phyloP scores from a whole-genome alignment of 108 stramenopile genomes.

The Pseudonitzschia pungens region DNA sequence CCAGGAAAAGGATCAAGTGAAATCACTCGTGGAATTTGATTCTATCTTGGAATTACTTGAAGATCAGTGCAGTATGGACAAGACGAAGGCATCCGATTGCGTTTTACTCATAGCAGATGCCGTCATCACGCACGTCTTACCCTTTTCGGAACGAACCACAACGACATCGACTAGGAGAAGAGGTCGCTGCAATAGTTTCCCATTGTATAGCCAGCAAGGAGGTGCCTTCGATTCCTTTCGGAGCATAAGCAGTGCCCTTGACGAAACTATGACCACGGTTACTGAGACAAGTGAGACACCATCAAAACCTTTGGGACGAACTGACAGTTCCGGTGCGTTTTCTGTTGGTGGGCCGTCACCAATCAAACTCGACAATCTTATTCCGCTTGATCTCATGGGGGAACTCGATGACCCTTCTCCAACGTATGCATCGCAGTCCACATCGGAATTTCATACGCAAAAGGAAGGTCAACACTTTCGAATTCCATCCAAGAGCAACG shows the following conservation, averaged over 20 bases:
- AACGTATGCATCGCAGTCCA: conserved; percentile 1
- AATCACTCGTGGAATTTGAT: conserved; percentile 51
- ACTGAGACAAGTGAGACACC: neutral
- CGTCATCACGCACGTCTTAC: conserved; percentile 40
- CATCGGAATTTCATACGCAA: neutral
- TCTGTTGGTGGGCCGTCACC: conserved; percentile 39
- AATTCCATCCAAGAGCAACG: neutral
- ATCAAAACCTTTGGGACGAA: neutral
- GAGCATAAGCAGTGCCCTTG: conserved; percentile 14
- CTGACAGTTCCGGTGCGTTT: neutral
- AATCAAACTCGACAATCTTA: conserved; percentile 46
- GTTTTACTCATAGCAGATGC: conserved; percentile 55
- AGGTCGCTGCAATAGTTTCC: neutral
- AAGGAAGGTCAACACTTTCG: neutral
- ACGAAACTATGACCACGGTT: conserved; percentile 8
- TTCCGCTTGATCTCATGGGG: conserved; percentile 60
- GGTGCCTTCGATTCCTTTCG: conserved; percentile 26
- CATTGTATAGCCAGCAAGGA: conserved; percentile 19
- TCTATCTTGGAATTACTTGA: conserved; percentile 65
- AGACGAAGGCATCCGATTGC: conserved; percentile 37
- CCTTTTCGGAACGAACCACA: conserved; percentile 25
- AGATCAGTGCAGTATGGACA: conserved; percentile 63
- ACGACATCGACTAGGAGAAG: neutral
- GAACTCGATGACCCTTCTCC: conserved; percentile 47
- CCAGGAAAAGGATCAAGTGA: conserved; percentile 20